These are phyloP conservation scores for Sporobolus alterniflorus DNA, from an alignment of 202 grass and related monocot genomes.

Conservation along the genomic window DNA sequence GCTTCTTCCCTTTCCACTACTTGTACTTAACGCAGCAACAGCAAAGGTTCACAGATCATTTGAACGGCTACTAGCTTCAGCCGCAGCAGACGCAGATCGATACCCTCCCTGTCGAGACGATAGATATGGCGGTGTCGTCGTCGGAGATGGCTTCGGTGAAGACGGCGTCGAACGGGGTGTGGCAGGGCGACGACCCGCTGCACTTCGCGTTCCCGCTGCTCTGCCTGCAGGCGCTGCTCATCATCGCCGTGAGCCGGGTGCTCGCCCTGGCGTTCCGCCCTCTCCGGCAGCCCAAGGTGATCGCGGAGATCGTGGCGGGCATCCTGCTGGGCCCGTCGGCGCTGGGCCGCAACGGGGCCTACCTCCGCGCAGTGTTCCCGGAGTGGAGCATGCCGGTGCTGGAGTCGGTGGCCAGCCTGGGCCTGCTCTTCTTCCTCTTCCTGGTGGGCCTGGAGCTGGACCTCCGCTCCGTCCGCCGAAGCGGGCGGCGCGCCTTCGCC, in stretches of 20 bases:
- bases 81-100: no score
- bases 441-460: conserved; percentile 79
- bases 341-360: conserved; percentile 57
- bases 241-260: conserved; percentile 57
- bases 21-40: no score
- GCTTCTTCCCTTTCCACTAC: no score
- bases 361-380: conserved; percentile 60
- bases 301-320: conserved; percentile 77
- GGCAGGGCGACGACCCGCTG: conserved; percentile 82
- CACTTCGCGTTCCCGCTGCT: conserved; percentile 77
- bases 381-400: conserved; percentile 77
- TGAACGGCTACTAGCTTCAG: no score
- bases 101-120: no score
- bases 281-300: conserved; percentile 74
- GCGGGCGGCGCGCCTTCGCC: conserved; percentile 56
- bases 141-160: conserved; percentile 57
- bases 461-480: conserved; percentile 56
- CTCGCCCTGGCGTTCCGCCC: conserved; percentile 64
- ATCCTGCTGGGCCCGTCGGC: conserved; percentile 74
- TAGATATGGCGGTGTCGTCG: neutral
- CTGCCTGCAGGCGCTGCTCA: conserved; percentile 58
- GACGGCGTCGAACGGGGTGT: conserved; percentile 71
- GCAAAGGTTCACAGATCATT: no score
- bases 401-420: conserved; percentile 67
- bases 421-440: conserved; percentile 87